These are phyloP conservation scores for Sporothrix mexicana DNA, from an alignment of 2,329 filamentous ascomycete genomes.

Conservation along the genomic window DNA sequence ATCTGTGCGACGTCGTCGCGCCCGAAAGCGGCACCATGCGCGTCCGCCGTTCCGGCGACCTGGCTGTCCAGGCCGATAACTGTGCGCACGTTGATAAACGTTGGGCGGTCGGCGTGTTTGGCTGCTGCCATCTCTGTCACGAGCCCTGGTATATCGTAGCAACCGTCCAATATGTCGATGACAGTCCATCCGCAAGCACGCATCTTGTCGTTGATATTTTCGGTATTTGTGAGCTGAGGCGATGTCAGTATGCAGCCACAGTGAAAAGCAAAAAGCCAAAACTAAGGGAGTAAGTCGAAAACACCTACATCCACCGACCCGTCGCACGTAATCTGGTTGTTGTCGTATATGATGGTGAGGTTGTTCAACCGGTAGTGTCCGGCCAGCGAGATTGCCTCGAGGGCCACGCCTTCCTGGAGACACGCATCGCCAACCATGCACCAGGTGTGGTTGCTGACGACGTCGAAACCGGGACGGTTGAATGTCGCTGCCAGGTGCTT, in stretches of 20 bases:
- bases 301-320: slow-evolving; percentile 60
- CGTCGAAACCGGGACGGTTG: slow-evolving; percentile 57
- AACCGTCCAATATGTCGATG: slow-evolving; percentile 59
- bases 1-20: slow-evolving; percentile 58
- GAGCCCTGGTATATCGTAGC: slow-evolving; percentile 55
- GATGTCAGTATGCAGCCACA: too few species aligned
- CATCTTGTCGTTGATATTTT: slow-evolving; percentile 54
- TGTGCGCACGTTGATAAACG: slow-evolving; percentile 62
- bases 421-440: slow-evolving; percentile 66
- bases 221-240: slow-evolving; percentile 53
- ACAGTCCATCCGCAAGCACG: slow-evolving; percentile 62
- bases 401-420: slow-evolving; percentile 62
- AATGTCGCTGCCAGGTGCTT: slow-evolving; percentile 62
- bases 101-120: slow-evolving; percentile 43
- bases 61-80: slow-evolving; percentile 60
- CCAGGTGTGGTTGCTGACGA: slow-evolving; percentile 58
- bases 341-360: slow-evolving; percentile 64
- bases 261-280: too few species aligned
- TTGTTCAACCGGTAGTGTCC: slow-evolving; percentile 63
- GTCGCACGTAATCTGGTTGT: slow-evolving; percentile 66
- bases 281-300: too few species aligned
- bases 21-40: slow-evolving; percentile 65
- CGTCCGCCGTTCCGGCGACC: slow-evolving; percentile 55
- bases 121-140: too few species aligned
- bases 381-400: slow-evolving; percentile 63